phyloP scores from a whole-genome alignment of 179 eudicot genomes.

The Silene coronaria region DNA sequence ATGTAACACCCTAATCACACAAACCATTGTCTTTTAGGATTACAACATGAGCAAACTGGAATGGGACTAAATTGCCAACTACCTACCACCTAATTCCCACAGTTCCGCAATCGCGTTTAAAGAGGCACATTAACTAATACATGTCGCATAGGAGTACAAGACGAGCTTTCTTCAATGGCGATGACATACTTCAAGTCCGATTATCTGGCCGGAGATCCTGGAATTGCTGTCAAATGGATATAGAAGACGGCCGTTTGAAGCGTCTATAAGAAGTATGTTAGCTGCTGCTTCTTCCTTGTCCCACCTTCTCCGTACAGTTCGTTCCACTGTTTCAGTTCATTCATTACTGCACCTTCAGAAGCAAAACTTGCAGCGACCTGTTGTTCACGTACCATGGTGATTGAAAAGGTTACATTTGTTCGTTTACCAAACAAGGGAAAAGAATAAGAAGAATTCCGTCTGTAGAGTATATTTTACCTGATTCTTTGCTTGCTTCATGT shows the following conservation, averaged over 20 bases:
- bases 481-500: conserved; percentile 82
- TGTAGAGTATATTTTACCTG: conserved; percentile 46
- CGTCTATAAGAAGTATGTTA: conserved; percentile 76
- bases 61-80: conserved; percentile 16
- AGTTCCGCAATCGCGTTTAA: conserved; percentile 22
- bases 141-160: conserved; percentile 9
- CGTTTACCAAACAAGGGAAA: background rate
- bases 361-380: conserved; percentile 98
- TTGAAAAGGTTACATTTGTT: background rate
- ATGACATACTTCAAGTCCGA: conserved; percentile 5
- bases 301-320: conserved; percentile 95
- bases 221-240: too few species aligned
- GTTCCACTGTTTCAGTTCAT: conserved; percentile 91
- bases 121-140: conserved; percentile 13
- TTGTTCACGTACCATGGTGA: conserved; percentile 5
- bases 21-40: conserved; percentile 17
- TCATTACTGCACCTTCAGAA: conserved; percentile 77
- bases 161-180: conserved; percentile 24
- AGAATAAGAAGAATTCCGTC: background rate
- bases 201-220: background rate
- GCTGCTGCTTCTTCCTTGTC: conserved; percentile 83
- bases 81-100: conserved; percentile 14
- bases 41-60: conserved; percentile 19
- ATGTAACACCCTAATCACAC: conserved; percentile 17
- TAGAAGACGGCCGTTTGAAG: background rate